Evolutionary conservation across 164 flowering plant species (phyloP).

Genomic region (Aristolochia fimbriata): DNA sequence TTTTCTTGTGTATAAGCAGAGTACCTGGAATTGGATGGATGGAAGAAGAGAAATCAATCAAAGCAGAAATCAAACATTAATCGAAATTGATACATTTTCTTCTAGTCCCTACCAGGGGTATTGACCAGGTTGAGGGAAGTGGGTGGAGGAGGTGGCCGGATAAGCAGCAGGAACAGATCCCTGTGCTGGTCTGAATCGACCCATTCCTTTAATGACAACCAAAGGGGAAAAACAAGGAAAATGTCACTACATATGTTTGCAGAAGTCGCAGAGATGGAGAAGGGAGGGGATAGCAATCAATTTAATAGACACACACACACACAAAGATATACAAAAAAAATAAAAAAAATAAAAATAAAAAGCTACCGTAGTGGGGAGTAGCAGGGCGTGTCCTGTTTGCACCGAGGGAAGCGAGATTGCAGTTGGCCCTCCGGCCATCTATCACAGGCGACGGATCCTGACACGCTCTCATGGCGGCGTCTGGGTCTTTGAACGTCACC

Average conservation of each 20-base stretch:
- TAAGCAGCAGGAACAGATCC: conserved; percentile 29
- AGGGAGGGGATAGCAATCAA: no score
- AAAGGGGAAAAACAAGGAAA: background rate
- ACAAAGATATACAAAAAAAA: background rate
- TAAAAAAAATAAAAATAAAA: background rate
- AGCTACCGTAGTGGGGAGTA: conserved; percentile 37
- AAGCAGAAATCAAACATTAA: background rate
- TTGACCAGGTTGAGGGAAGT: conserved; percentile 34
- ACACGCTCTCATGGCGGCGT: conserved; percentile 57
- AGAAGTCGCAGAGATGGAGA: background rate
- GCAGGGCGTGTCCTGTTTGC: conserved; percentile 38
- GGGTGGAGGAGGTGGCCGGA: conserved; percentile 32
- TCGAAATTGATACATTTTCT: background rate
- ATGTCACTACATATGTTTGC: background rate
- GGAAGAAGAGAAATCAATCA: background rate
- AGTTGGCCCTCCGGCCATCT: conserved; percentile 62
- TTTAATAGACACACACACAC: background rate
- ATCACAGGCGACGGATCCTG: conserved; percentile 56
- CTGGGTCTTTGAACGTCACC: conserved; percentile 63
- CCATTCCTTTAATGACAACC: conserved; percentile 19
- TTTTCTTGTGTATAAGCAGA: conserved; percentile 49
- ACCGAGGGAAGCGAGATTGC: conserved; percentile 62
- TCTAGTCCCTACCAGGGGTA: conserved; percentile 31
- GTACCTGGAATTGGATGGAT: conserved; percentile 31
- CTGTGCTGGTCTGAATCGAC: conserved; percentile 35